Evolutionary conservation across 2,329 filamentous ascomycete genomes (phyloP), one percentile per base, ranked within the genome.

Genomic region (Fusarium floridanum): DNA sequence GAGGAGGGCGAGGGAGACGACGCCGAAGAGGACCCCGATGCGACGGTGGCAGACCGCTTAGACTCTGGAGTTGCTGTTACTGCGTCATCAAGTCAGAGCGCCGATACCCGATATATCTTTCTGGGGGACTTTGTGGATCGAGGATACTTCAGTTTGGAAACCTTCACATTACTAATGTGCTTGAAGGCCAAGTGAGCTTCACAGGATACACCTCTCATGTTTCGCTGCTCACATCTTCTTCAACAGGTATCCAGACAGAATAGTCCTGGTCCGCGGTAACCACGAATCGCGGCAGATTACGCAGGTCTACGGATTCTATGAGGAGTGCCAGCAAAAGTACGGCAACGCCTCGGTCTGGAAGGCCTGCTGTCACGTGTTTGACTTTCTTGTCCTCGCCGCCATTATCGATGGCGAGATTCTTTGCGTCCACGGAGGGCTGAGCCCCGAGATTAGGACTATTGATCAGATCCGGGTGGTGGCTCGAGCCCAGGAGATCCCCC

Each of bases 301-400:
- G 10, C 97, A 99, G 81, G 98, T 97, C 24, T 99, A 99, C 83
- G 97, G 97, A 64, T 99, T 99, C 85, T 99, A 99, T 84, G 98
- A 97, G 70, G 97, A 99, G 83, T 99, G 97, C 84, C 95, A 95
- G 66, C 93, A 97, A 79, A 99, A 99, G 84, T 99, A 99, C 82
- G 97, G 97, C 80, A 98, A 98, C 81, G 95, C 97, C 14, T 98
- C 97, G 59, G 97, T 99, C n/a, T 99, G 97, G 97, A 97, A 99
- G 84, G 97, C 98, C 68, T 99, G 98, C 84, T 99, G 97, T 74
- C 97, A 99, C 82, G 98, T 99, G 85, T 99, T 99, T 83, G 97
- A 99, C 83, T 99, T 98, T 83, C 90, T 99, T 34, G 98, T 97
- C 3, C 89, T 99, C 24, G 97, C 95, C 66, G 97, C 98, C 72